Base-by-base conservation (phyloP, 495 filamentous ascomycete genomes). In the Aspergillus asperescens region DNA sequence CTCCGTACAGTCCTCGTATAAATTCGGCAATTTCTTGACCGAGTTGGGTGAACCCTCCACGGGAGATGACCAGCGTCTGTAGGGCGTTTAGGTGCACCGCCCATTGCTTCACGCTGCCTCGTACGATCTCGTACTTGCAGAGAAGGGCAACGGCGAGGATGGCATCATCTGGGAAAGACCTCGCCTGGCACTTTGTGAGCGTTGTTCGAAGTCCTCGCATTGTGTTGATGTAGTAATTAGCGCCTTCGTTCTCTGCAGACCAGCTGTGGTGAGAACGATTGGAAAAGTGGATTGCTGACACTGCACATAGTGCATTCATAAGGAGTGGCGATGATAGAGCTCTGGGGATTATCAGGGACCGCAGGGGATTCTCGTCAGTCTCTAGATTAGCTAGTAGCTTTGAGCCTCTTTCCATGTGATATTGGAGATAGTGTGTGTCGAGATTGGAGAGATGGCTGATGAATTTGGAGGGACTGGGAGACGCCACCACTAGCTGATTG, bases 101-200 rank as follows among this genome's bases (percentile, higher is more conserved):
- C 72, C 72, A 76, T 37, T 73, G 71, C 34, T 69, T 69, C 3
- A 76, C 67, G 35, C 69, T 73, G 7, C 72, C 72, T 12, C 71
- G 71, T 1, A 73, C 65, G 31, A 73, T 63, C 39, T 76, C 72
- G 35, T 74, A 76, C 51, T 76, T 74, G 58, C 68, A 72, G 7
- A 76, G 48, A 16, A 74, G 58, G 15, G 68, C 71, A n/a, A 76
- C 70, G 1, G 72, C 62, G 16, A 74, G 53, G 54, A 76, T 63
- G 5, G 64, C 54, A 42, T 76, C 67, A 35, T 73, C 69, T 0
- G 69, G 55, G 1, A 71, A 54, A 0, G 37, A 16, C 5, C 58
- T 54, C 1, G 53, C 60, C 10, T 63, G 38, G 32, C 54, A 57
- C 29, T 60, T 29, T 12, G 56, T 48, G 8, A 76, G 52, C 5